Conservation (phyloP, 2,329 filamentous ascomycete species). For the Septoria linicola region DNA sequence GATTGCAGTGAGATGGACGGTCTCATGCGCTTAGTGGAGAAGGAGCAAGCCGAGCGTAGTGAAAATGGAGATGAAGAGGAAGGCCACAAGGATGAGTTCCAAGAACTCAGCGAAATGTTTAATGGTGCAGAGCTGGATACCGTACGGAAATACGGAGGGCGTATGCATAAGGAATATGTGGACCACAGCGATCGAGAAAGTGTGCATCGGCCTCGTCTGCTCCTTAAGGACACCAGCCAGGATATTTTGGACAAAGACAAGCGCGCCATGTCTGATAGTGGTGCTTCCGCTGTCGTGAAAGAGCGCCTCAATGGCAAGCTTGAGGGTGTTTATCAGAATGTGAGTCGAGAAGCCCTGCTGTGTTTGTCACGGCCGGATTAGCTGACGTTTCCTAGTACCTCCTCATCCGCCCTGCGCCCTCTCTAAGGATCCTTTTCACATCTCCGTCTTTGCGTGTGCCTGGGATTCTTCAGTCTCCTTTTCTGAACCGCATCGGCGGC, state of each 20-base stretch:
- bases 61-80: slow-evolving; percentile 36
- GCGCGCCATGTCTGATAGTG: slow-evolving; percentile 18
- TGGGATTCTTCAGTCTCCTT: slow-evolving; percentile 50
- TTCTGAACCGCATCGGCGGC: slow-evolving; percentile 52
- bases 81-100: slow-evolving; percentile 62
- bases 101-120: slow-evolving; percentile 67
- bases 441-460: slow-evolving; percentile 52
- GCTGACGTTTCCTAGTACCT: slow-evolving; percentile 42
- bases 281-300: slow-evolving; percentile 17
- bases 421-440: slow-evolving; percentile 52
- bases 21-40: slow-evolving; percentile 44
- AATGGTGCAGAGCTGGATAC: slow-evolving; percentile 65
- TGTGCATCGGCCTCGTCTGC: slow-evolving; percentile 44
- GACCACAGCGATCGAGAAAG: slow-evolving; percentile 50
- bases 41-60: slow-evolving; percentile 35
- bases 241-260: slow-evolving; percentile 29
- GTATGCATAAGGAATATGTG: slow-evolving; percentile 57
- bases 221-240: slow-evolving; percentile 50
- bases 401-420: slow-evolving; percentile 49
- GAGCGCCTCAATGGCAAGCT: slow-evolving; percentile 43
- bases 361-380: background rate
- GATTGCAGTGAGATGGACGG: slow-evolving; percentile 66
- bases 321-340: slow-evolving; percentile 58
- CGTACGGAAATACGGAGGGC: slow-evolving; percentile 62
- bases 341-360: slow-evolving; percentile 38